phyloP scores from a whole-genome alignment of 345 rosid species.

The Camelina hispida region DNA sequence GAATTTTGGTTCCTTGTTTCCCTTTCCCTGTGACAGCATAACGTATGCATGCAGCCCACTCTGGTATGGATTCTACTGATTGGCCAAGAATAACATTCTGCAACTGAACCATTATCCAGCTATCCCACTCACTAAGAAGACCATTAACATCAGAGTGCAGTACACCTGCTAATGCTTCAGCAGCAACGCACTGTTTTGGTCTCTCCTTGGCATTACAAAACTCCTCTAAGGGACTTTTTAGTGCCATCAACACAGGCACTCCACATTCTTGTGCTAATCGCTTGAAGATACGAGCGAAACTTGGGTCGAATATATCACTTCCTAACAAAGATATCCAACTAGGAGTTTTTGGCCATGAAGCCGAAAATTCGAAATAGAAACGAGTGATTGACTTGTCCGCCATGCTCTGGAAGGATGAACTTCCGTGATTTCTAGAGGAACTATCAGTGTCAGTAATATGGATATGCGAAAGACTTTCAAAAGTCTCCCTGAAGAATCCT shows the following conservation, averaged over 20 bases:
- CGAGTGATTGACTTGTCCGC: constrained; percentile 95
- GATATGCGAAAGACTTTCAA: constrained; percentile 91
- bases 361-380: constrained; percentile 92
- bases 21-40: constrained; percentile 99
- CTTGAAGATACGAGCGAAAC: constrained; percentile 94
- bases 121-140: constrained; percentile 80
- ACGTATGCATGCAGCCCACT: constrained; percentile 98
- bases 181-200: constrained; percentile 98
- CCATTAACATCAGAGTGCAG: constrained; percentile 93
- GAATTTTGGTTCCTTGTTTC: constrained; percentile 79
- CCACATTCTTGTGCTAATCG: constrained; percentile 96
- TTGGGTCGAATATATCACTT: constrained; percentile 86
- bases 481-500: constrained; percentile 87
- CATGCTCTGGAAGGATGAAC: constrained; percentile 83
- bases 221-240: constrained; percentile 77
- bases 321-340: constrained; percentile 96
- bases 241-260: constrained; percentile 69
- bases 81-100: constrained; percentile 82
- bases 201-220: constrained; percentile 90
- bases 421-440: constrained; percentile 75
- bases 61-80: constrained; percentile 92
- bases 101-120: constrained; percentile 87
- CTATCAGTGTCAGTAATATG: constrained; percentile 82
- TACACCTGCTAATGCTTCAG: constrained; percentile 94
- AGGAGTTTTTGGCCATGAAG: constrained; percentile 99